Evolutionary conservation across 768 basidiomycete species (phyloP).

Genomic region (Macrocybe gigantea): DNA sequence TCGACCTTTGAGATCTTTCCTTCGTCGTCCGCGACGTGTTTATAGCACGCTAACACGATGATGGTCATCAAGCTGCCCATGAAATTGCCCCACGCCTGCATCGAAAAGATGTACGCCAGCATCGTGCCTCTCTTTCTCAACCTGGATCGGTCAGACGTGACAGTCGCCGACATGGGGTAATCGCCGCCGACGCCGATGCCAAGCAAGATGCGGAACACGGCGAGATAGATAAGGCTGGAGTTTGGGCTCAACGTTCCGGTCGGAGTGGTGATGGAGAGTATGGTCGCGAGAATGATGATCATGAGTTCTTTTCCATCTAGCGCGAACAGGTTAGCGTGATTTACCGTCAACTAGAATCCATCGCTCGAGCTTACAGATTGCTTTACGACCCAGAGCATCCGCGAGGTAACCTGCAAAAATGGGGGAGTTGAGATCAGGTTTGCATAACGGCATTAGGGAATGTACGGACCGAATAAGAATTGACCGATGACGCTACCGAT

Average conservation of each 20-base stretch:
- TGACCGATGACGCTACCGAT: constrained; percentile 72
- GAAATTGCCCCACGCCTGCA: constrained; percentile 76
- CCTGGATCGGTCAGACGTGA: constrained; percentile 62
- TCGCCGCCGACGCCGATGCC: constrained; percentile 79
- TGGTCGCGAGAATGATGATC: constrained; percentile 75
- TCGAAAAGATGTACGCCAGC: constrained; percentile 72
- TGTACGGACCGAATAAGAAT: constrained; percentile 46
- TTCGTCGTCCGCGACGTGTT: constrained; percentile 52
- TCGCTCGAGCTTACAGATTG: constrained; percentile 39
- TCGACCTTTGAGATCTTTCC: constrained; percentile 61
- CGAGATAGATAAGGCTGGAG: constrained; percentile 54
- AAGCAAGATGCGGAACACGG: constrained; percentile 63
- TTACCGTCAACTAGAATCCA: not conserved
- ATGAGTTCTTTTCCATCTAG: constrained; percentile 74
- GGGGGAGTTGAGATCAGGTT: not conserved
- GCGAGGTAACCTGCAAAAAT: constrained; percentile 47
- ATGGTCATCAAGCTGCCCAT: constrained; percentile 57
- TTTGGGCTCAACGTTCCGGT: constrained; percentile 53
- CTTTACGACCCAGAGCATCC: constrained; percentile 64
- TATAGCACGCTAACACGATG: constrained; percentile 60
- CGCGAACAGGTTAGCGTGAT: not conserved
- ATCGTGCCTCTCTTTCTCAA: constrained; percentile 65
- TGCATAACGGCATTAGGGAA: not conserved
- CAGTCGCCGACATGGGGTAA: constrained; percentile 70
- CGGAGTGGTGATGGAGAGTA: constrained; percentile 60